Conservation (phyloP, 2,329 filamentous ascomycete genomes). For the Knoxdaviesia proteae region DNA sequence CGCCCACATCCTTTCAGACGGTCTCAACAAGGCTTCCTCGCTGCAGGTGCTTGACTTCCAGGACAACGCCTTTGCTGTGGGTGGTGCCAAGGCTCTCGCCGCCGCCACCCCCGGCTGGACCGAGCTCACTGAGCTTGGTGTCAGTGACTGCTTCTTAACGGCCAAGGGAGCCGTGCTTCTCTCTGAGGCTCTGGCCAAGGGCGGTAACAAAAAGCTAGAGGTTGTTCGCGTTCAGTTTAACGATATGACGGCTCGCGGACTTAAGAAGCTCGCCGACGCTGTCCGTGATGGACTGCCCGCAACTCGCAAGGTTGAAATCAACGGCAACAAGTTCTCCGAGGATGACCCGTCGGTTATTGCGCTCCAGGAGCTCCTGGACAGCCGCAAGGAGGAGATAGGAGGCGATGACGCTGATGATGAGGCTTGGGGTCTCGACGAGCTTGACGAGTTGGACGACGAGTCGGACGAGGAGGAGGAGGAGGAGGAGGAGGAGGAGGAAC, state of each 20-base stretch:
- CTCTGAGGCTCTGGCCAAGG: conserved; percentile 49
- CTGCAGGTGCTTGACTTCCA: conserved; percentile 74
- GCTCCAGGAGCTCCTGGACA: conserved; percentile 51
- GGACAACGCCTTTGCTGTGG: conserved; percentile 86
- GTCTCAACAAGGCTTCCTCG: conserved; percentile 46
- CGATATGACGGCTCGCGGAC: conserved; percentile 61
- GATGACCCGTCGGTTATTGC: conserved; percentile 53
- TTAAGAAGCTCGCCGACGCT: conserved; percentile 51
- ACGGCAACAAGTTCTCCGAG: conserved; percentile 87
- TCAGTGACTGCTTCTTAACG: conserved; percentile 73
- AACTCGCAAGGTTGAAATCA: conserved; percentile 73
- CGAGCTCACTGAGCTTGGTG: conserved; percentile 59
- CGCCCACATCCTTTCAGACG: conserved; percentile 55
- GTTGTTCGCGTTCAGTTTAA: conserved; percentile 78
- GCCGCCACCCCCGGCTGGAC: conserved; percentile 56
- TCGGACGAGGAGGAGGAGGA: conserved; percentile 48
- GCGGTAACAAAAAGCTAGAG: conserved; percentile 61
- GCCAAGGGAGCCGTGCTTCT: conserved; percentile 57
- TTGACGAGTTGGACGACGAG: conserved; percentile 70
- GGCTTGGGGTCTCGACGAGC: conserved; percentile 66
- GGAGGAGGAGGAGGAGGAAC: conserved; percentile 44
- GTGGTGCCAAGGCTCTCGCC: conserved; percentile 60
- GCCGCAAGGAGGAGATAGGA: conserved; percentile 53
- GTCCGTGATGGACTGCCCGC: conserved; percentile 48
- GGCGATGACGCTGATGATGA: conserved; percentile 52